Evolutionary conservation across 148 eudicot genomes (phyloP), one percentile per base, ranked within the genome.

Genomic region (Rhododendron henanense): DNA sequence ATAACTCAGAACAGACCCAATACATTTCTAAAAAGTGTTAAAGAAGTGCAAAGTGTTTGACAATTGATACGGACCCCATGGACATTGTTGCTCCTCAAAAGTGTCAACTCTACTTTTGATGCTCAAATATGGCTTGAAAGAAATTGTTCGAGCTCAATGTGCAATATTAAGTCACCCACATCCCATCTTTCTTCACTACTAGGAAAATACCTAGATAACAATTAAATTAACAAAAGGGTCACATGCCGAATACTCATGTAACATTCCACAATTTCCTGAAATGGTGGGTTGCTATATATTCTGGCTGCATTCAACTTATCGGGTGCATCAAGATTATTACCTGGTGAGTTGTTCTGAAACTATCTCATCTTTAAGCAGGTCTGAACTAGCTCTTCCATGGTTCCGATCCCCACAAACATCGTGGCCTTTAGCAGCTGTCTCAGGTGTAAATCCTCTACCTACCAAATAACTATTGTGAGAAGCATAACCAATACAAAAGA

Each of bases 341-440:
- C 98, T 94, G 86, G 98, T 97, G 67, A 97, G 95, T 84, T 97
- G 98, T 89, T 97, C 98, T 75, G 98, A 97, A 71, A 97, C 95
- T 86, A 97, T 94, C 87, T 97, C 99, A 90, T 97, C 99, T 79
- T 86, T 85, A 31, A 93, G 79, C 82, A 95, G 91, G 90, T 93
- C 93, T 83, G 85, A 67, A 87, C 88, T 73, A 86, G 85, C 88
- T 83, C 57, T 75, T 59, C 69, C 86, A 55, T 85, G 86, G 59
- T 81, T 85, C 83, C 85, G 86, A 85, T 84, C 85, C 85, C 48
- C 78, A 87, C 77, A 48, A 71, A 47, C 79, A 71, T 85, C 73
- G 48, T 25, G 53, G 8, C 88, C 91, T 85, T 89, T 75, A 78
- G n/a, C 83, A 79, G 69, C 88, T 84, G 83, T 69, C 78, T 85